Base-by-base conservation (phyloP, 371 early-diverging fungal species). In the Conidiobolus incongruus region DNA sequence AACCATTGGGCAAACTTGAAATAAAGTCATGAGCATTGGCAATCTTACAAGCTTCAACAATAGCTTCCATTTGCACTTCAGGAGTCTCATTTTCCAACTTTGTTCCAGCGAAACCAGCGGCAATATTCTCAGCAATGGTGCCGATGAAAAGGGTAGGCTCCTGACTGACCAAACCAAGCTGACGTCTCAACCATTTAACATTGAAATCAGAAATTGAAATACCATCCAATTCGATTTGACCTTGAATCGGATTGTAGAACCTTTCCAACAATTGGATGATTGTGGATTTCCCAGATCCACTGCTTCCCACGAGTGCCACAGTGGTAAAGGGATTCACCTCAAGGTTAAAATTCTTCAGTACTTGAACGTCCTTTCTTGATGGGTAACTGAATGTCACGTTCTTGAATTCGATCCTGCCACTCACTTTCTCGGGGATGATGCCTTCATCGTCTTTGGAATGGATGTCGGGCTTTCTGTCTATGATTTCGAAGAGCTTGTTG, bases 251-350 rank as follows among this genome's bases (percentile, higher is more conserved):
- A 47, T 79, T 71, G 54, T 93, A 95, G 59, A 92, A 88, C 38
- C 96, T 80, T 54, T 85, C 79, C 24, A 90, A 41, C 21, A 92
- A 69, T 38, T 76, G 74, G 34, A 93, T 62, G 26, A 80, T 72
- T 13, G 95, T 92, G 13, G 84, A 81, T 54, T 88, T 88, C 33
- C 92, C 90, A 29, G 75, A 73, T 19, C 95, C 93, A 32, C 81
- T 79, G 31, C 66, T 64, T 29, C 78, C 83, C 13, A 79, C 81
- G 38, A 82, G 60, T 2, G 81, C 83, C 7, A 78, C 68, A 17
- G 73, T 79, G 47, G 70, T 61, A 20, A 81, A 82, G 4, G 91
- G 67, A 32, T 61, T 49, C 34, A 84, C 61, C 2, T 53, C 62
- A 17, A 85, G 53, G 42, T 54, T 63, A 28, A 81, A 50, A n/a